phyloP scores from a whole-genome alignment of 2,329 filamentous ascomycete genomes.

The Colletotrichum somersetense region DNA sequence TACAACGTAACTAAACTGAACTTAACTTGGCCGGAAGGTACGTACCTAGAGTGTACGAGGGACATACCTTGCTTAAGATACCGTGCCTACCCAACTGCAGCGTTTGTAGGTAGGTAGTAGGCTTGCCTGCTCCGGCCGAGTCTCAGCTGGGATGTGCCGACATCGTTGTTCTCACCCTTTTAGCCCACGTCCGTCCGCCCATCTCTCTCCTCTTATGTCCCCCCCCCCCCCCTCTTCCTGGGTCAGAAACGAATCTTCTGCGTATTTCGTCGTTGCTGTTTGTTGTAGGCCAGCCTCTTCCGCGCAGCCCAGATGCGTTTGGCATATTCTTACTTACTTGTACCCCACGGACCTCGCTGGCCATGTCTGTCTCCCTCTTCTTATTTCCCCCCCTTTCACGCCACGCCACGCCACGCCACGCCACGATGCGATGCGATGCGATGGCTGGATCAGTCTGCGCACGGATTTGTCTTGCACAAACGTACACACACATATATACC shows the following conservation, averaged over 20 bases:
- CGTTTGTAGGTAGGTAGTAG: background rate
- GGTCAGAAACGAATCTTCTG: background rate
- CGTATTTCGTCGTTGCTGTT: background rate
- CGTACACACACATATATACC: background rate
- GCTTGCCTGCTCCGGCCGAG: slow-evolving; percentile 16
- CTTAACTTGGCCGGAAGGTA: background rate
- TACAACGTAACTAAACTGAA: too few species aligned
- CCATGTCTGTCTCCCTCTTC: background rate
- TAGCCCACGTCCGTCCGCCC: background rate
- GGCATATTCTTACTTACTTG: slow-evolving; percentile 26
- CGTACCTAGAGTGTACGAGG: background rate
- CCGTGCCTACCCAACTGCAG: too few species aligned
- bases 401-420: background rate
- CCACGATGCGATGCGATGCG: too few species aligned
- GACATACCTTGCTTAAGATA: background rate
- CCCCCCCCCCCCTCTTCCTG: background rate
- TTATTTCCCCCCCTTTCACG: background rate
- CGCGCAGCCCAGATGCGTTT: slow-evolving; percentile 20
- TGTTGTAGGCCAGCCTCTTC: background rate
- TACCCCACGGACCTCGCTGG: slow-evolving; percentile 27
- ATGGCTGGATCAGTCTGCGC: slow-evolving; percentile 13
- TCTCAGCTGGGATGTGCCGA: slow-evolving; percentile 17
- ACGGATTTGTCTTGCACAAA: slow-evolving; percentile 13
- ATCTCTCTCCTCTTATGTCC: background rate
- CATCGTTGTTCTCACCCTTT: slow-evolving; percentile 10